Evolutionary conservation across 176 grass and related monocot species (phyloP), one percentile per base, ranked within the genome.

Genomic region (Avena eriantha): DNA sequence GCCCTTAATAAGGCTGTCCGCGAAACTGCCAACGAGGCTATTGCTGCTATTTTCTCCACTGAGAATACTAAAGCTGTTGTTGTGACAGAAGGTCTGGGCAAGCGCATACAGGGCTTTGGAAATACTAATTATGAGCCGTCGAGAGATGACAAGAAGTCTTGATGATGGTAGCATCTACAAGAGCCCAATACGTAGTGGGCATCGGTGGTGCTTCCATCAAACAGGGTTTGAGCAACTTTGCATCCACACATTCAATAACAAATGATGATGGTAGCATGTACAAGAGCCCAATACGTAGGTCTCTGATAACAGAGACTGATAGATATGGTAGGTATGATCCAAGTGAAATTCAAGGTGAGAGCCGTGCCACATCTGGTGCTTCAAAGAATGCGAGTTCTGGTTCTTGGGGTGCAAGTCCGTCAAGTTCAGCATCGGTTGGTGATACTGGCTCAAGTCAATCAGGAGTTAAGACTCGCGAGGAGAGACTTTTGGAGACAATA

Each of bases 91-190:
- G 91, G 90, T 80, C 92, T 99, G 4, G 85, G 90, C 82, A 99
- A 99, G 89, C 97, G 94, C 68, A 99, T 96, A 82, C 89, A 99
- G 87, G 97, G 97, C 51, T 99, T 99, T 69, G 97, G 97, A 65
- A 99, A 99, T 81, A 94, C 92, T 50, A 99, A 93, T 71, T 96
- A 90, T 88, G 94, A 93, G 46, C 89, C 93, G 77, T 80, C 87
- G 64, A 78, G 88, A 76, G 97, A 94, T 70, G 97, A 92, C 58
- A 96, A 96, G 83, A 99, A 85, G 71, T 99, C 97, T n/a, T n/a
- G n/a, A n/a, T n/a, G n/a, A n/a, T n/a, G n/a, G n/a, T n/a, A n/a
- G n/a, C n/a, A n/a, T n/a, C n/a, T n/a, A n/a, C n/a, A n/a, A n/a
- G n/a, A n/a, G n/a, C n/a, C n/a, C n/a, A n/a, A n/a, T n/a, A n/a